Evolutionary conservation across 75 land plant species (phyloP).

Genomic region (Cunninghamia lanceolata): DNA sequence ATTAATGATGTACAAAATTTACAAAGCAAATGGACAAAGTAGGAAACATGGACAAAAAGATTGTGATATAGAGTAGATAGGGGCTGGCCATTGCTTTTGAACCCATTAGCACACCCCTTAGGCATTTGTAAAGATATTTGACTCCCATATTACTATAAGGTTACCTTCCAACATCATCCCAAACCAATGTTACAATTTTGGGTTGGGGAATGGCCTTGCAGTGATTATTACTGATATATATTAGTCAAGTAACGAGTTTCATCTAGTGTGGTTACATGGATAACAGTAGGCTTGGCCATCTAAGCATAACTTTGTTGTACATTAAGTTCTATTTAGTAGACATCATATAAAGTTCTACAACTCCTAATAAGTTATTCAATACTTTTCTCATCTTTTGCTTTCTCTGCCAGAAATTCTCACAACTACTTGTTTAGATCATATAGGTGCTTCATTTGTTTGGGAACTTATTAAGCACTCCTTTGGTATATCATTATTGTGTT

Average conservation of each 20-base stretch:
- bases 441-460: too few relatives aligned
- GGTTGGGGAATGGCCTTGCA: constrained; percentile 13
- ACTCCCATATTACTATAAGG: constrained; percentile 14
- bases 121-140: constrained; percentile 12
- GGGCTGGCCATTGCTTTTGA: constrained; percentile 12
- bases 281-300: too few relatives aligned
- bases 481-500: too few relatives aligned
- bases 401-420: too few relatives aligned
- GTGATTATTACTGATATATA: constrained; percentile 8
- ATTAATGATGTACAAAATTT: neutral
- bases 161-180: constrained; percentile 1
- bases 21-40: neutral
- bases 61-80: constrained; percentile 4
- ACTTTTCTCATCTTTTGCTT: too few relatives aligned
- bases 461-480: too few relatives aligned
- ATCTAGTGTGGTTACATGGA: too few relatives aligned
- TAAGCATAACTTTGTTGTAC: too few relatives aligned
- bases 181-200: too few relatives aligned
- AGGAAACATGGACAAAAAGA: neutral
- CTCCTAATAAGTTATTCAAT: neutral
- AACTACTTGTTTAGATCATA: neutral
- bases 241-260: too few relatives aligned
- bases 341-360: too few relatives aligned
- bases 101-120: constrained; percentile 1
- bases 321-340: too few relatives aligned